A percentile compares a stretch with the other conserved stretches of the same genome.
phyloP scores from a whole-genome alignment of 2,329 filamentous ascomycete species.

The Nigrospora sphaerica region DNA sequence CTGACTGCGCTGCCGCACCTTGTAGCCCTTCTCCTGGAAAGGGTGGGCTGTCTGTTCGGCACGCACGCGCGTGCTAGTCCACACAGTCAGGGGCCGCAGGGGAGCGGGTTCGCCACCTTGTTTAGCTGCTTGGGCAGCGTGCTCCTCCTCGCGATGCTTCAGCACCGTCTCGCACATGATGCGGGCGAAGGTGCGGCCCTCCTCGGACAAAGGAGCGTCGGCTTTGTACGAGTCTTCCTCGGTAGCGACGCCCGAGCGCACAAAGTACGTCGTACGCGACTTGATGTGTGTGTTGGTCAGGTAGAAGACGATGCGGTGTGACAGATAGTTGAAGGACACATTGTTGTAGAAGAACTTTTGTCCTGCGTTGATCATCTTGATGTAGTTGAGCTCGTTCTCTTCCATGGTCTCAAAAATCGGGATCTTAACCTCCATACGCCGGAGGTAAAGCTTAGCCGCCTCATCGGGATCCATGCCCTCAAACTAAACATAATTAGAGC shows the following conservation, averaged over 20 bases:
- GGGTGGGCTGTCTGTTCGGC: slow-evolving; percentile 86
- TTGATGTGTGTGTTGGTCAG: slow-evolving; percentile 97
- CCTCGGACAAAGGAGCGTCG: slow-evolving; percentile 75
- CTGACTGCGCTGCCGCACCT: slow-evolving; percentile 84
- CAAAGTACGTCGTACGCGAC: slow-evolving; percentile 87
- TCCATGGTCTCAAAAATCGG: slow-evolving; percentile 96
- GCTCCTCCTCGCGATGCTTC: slow-evolving; percentile 77
- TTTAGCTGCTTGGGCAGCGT: slow-evolving; percentile 58
- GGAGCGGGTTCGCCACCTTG: slow-evolving; percentile 57
- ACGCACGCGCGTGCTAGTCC: slow-evolving; percentile 87
- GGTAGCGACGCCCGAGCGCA: slow-evolving; percentile 75
- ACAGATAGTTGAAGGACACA: slow-evolving; percentile 91
- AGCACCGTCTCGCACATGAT: slow-evolving; percentile 82
- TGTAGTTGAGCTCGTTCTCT: slow-evolving; percentile 88
- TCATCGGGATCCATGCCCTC: slow-evolving; percentile 86
- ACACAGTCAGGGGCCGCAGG: slow-evolving; percentile 77
- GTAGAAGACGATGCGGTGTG: slow-evolving; percentile 96
- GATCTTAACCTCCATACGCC: slow-evolving; percentile 85
- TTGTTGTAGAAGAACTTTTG: slow-evolving; percentile 94
- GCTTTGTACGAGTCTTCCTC: slow-evolving; percentile 89
- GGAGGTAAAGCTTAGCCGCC: slow-evolving; percentile 84
- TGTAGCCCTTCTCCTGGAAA: slow-evolving; percentile 73
- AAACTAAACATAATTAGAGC: slow-evolving; percentile 47
- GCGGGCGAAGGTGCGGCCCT: slow-evolving; percentile 72
- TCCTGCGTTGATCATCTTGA: slow-evolving; percentile 99